Percentiles rank a stretch among this genome's conserved stretches.
These are phyloP conservation scores for Lachnellula occidentalis DNA, from an alignment of 2,329 filamentous ascomycete genomes.

Conservation along the genomic window DNA sequence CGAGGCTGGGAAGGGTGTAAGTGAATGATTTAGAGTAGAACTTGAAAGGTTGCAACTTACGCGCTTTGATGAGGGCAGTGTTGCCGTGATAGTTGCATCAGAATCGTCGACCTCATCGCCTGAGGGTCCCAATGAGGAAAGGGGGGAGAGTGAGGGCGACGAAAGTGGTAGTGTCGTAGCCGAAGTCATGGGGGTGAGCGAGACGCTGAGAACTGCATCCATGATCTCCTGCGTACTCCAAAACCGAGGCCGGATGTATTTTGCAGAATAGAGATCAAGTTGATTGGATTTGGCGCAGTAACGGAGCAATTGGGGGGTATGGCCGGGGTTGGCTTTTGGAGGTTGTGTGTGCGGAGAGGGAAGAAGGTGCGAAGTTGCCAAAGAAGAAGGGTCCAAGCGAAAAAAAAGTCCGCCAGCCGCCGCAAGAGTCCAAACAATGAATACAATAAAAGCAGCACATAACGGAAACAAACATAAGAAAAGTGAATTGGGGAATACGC, in stretches of 20 bases:
- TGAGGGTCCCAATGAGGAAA: not conserved
- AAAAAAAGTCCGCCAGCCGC: not conserved
- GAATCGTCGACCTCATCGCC: not conserved
- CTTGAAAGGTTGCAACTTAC: not conserved
- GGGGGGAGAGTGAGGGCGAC: not conserved
- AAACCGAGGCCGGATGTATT: no score
- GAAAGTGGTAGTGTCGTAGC: not conserved
- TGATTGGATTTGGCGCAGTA: not conserved
- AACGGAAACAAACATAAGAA: not conserved
- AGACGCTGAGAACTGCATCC: not conserved
- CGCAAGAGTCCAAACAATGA: not conserved
- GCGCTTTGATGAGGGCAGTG: not conserved
- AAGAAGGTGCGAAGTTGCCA: not conserved
- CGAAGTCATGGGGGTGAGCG: not conserved
- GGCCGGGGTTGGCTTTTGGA: not conserved
- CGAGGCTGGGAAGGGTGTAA: not conserved
- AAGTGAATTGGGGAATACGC: slow-evolving; percentile 35
- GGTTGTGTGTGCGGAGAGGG: not conserved
- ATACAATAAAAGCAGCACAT: not conserved
- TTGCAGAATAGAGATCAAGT: no score
- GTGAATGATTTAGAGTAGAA: not conserved
- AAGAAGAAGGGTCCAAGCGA: not conserved
- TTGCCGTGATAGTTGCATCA: not conserved
- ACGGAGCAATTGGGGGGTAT: not conserved
- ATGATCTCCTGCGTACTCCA: not conserved